Evolutionary conservation across 495 filamentous ascomycete genomes (phyloP), one percentile per base, ranked within the genome.

Genomic region (Xylaria intraflava): DNA sequence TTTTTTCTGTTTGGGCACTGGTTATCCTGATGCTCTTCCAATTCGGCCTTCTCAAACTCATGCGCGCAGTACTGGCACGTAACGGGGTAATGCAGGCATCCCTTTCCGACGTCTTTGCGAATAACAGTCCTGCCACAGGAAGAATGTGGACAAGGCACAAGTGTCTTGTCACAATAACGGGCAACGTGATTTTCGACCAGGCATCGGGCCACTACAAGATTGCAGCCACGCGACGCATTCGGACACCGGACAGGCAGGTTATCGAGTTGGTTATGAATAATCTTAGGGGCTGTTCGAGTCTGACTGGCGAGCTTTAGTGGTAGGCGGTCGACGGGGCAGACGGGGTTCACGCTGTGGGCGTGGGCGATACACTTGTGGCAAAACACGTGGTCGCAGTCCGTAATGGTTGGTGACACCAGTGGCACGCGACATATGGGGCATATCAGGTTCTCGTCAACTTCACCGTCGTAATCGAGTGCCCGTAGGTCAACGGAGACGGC

Each of bases 391-490:
- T 73, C 87, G 63, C 89, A 95, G 50, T 74, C 67, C 19, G 90
- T 79, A 38, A 80, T 83, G n/a, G 88, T 74, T 0, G 89, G 88
- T 14, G 80, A 68, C 31, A 89, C 71, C 47, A 90, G 86, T 11
- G 89, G 81, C 24, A 81, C 83, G 56, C 83, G 86, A 65, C 89
- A 95, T 49, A 95, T 90, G 8, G 88, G 80, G 57, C 89, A 95
- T 68, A 89, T 80, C 16, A 94, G 78, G 55, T 90, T 88, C 55
- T 84, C 79, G 67, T 94, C 89, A 53, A 85, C 80, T 27, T 70
- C 63, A 19, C 74, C 76, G 46, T 84, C 74, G 66, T 91, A 89
- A 31, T 89, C 86, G 51, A 95, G 75, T 17, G 74, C 64, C 51
- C 86, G 79, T 47, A 89, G 72, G 63, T 95, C 88, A 23, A 80